These are phyloP conservation scores for Neurospora sp. DNA, from an alignment of 495 filamentous ascomycete genomes.

Conservation along the genomic window DNA sequence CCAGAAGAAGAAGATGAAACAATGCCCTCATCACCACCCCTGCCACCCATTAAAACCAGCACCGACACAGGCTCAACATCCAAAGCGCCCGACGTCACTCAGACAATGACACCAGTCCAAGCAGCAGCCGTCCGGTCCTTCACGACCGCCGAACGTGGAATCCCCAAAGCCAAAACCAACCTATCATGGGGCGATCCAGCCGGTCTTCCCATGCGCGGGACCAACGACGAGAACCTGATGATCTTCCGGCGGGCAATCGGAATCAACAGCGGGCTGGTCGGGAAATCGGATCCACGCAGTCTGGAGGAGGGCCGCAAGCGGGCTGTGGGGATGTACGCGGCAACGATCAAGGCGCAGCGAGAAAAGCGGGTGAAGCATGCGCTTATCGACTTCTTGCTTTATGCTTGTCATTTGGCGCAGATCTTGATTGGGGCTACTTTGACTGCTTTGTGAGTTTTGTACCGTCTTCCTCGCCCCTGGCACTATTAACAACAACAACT, in stretches of 20 bases:
- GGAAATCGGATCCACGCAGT: slow-evolving; percentile 7
- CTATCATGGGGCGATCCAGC: slow-evolving; percentile 30
- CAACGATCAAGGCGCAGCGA: slow-evolving; percentile 20
- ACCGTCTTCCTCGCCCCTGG: neutral
- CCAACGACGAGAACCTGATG: slow-evolving; percentile 35
- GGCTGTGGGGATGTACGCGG: slow-evolving; percentile 30
- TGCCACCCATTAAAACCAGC: neutral
- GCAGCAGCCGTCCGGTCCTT: neutral
- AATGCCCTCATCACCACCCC: neutral
- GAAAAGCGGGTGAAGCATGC: slow-evolving; percentile 17
- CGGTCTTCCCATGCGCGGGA: slow-evolving; percentile 26
- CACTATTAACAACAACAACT: too few species aligned
- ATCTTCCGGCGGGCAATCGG: slow-evolving; percentile 35
- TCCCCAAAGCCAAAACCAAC: slow-evolving; percentile 14
- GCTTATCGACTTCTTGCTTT: slow-evolving; percentile 23
- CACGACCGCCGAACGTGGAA: neutral
- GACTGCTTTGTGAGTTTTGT: slow-evolving; percentile 24
- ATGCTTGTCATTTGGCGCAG: slow-evolving; percentile 29
- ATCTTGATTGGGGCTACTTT: slow-evolving; percentile 37
- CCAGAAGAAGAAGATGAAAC: neutral
- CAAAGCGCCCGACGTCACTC: neutral
- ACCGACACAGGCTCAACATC: neutral
- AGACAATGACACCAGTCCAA: neutral
- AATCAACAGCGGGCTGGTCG: slow-evolving; percentile 24
- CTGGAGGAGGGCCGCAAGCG: slow-evolving; percentile 31